A percentile compares a stretch with the other conserved stretches of the same genome.
Evolutionary conservation across 73 alveolate genomes (phyloP).

Genomic region (Paramecium sonneborni): DNA sequence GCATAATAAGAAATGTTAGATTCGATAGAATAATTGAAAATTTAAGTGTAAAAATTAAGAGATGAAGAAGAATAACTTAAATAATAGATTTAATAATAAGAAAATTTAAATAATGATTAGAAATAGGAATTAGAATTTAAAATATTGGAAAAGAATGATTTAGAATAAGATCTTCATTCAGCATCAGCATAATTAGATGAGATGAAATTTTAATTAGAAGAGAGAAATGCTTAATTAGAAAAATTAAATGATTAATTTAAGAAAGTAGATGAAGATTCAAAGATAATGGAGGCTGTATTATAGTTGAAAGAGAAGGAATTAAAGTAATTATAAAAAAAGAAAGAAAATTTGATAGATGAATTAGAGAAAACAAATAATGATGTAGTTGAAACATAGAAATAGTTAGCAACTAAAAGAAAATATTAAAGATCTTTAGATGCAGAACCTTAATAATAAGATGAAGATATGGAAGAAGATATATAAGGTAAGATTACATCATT

Average conservation of each 20-base stretch:
- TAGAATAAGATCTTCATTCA: constrained; percentile 24
- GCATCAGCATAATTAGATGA: background rate
- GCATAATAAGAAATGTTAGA: background rate
- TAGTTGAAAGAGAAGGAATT: constrained; percentile 43
- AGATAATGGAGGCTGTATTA: constrained; percentile 39
- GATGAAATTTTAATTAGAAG: background rate
- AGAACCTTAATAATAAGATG: background rate
- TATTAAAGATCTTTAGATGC: constrained; percentile 18
- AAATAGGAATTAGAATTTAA: background rate
- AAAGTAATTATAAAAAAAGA: background rate
- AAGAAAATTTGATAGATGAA: background rate
- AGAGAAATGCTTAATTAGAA: background rate
- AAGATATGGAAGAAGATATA: constrained; percentile 1
- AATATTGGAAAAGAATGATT: background rate
- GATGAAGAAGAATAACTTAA: background rate
- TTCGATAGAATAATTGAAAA: background rate
- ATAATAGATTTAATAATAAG: background rate
- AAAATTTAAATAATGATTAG: background rate
- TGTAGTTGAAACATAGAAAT: background rate
- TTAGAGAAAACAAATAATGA: background rate
- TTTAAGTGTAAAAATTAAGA: background rate
- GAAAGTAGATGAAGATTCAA: constrained; percentile 25
- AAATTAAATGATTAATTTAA: constrained; percentile 36
- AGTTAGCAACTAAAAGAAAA: background rate
- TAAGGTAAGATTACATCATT: background rate